These are phyloP conservation scores for Jamesozyma hellenica DNA, from an alignment of 805 yeast species.

Conservation along the genomic window DNA sequence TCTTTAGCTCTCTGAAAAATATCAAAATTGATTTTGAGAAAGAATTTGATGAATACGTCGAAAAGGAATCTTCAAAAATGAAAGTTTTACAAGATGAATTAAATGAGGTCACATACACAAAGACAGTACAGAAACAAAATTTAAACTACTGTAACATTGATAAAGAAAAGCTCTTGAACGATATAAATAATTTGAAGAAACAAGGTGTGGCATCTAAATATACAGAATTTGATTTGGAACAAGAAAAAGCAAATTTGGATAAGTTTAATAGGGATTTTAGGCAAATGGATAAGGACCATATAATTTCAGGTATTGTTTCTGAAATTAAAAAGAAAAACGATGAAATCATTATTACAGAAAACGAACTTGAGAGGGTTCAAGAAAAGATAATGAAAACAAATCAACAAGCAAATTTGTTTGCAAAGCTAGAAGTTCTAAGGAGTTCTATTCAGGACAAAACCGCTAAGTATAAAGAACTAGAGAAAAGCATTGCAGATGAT, in stretches of 20 bases:
- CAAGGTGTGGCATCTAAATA: constrained; percentile 32
- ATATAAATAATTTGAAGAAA: constrained; percentile 31
- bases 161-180: constrained; percentile 27
- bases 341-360: constrained; percentile 31
- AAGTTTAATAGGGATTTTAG: constrained; percentile 31
- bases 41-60: not conserved
- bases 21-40: not conserved
- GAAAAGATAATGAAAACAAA: constrained; percentile 42
- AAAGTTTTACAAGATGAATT: constrained; percentile 8
- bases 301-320: constrained; percentile 23
- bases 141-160: constrained; percentile 41
- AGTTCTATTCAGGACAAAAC: constrained; percentile 13
- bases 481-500: constrained; percentile 5
- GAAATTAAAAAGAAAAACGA: constrained; percentile 33
- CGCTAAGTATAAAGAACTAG: constrained; percentile 7
- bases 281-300: constrained; percentile 22
- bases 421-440: constrained; percentile 38
- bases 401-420: constrained; percentile 48
- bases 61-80: not conserved
- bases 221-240: constrained; percentile 39
- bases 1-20: not conserved
- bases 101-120: constrained; percentile 12
- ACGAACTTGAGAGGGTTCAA: constrained; percentile 43
- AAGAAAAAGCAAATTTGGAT: constrained; percentile 36
- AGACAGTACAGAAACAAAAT: constrained; percentile 27